These are phyloP conservation scores for Eucalyptus curtisii DNA, from an alignment of 345 rosid genomes.

Conservation along the genomic window DNA sequence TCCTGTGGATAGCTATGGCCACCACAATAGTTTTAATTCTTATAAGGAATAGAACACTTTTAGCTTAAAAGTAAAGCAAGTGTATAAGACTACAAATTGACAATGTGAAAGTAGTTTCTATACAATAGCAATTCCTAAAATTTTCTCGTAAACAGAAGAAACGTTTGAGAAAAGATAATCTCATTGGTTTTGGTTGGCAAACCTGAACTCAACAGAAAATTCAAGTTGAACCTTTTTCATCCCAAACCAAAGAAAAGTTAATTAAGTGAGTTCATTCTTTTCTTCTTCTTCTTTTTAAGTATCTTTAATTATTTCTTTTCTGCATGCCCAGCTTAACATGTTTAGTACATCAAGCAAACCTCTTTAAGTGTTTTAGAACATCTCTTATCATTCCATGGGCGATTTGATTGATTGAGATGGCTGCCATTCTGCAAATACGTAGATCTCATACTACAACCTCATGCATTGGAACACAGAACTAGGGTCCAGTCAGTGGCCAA, in stretches of 20 bases:
- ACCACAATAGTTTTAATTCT: neutral
- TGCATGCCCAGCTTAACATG: neutral
- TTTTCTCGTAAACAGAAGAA: neutral
- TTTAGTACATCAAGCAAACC: neutral
- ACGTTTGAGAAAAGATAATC: neutral
- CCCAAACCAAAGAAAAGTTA: neutral
- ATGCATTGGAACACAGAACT: neutral
- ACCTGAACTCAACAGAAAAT: neutral
- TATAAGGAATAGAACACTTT: neutral
- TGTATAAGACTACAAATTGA: neutral
- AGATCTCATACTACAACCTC: neutral
- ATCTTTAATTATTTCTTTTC: neutral
- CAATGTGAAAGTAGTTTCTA: neutral
- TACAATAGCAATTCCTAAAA: neutral
- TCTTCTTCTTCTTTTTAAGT: neutral
- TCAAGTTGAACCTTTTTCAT: neutral
- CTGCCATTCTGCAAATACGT: neutral
- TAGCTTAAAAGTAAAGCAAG: neutral
- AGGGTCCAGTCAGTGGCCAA: neutral
- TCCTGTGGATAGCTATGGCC: slow-evolving; percentile 65
- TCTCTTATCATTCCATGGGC: neutral
- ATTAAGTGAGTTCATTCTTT: neutral
- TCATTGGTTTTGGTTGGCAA: neutral
- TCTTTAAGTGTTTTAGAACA: neutral
- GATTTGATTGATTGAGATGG: neutral